Evolutionary conservation across 2,329 filamentous ascomycete species (phyloP), one percentile per base, ranked within the genome.

Genomic region (Capronia epimyces): DNA sequence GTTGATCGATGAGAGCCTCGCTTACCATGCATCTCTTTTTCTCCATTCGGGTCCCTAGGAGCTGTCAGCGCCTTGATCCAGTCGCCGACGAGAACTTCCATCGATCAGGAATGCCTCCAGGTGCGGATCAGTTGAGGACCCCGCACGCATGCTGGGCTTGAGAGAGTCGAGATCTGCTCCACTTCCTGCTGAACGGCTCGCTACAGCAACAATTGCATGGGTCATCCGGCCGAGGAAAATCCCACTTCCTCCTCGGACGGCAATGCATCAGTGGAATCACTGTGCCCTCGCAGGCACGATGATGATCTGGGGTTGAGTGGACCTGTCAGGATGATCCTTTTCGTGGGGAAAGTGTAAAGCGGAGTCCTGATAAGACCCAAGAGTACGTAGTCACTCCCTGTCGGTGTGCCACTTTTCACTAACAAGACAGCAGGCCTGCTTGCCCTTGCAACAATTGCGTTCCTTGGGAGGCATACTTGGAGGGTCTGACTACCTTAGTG

Each of bases 1-100:
- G 41, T 16, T 16, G 42, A 13, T 42, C 40, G 15, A 29, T 42
- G 31, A 41, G 48, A 55, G 52, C 52, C 49, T 52, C 49, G 52
- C 49, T 52, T 50, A 39, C 24, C 43, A 37, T 49, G 46, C 43
- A 32, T 41, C 12, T 7, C 25, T 22, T 29, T 49, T 43, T 12
- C 39, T 29, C 20, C 20, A 21, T n/a, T 39, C 25, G 21, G 39
- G 20, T 3, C 20, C 20, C 39, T 5, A 42, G 21, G 12, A 15
- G 7, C 15, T 5, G 13, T 4, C 9, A 39, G 36, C 20, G 21
- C 39, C 10, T 4, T 42, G 13, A 13, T 43, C 41, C 41, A 31
- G 18, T 42, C 39, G 25, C 6, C 36, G 36, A 21, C 16, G 5
- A 39, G 36, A 20, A n/a, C n/a, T 13, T 32, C 10, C 31, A 15